Base-by-base conservation (phyloP, 768 basidiomycete species). In the Russula dissimulans region DNA sequence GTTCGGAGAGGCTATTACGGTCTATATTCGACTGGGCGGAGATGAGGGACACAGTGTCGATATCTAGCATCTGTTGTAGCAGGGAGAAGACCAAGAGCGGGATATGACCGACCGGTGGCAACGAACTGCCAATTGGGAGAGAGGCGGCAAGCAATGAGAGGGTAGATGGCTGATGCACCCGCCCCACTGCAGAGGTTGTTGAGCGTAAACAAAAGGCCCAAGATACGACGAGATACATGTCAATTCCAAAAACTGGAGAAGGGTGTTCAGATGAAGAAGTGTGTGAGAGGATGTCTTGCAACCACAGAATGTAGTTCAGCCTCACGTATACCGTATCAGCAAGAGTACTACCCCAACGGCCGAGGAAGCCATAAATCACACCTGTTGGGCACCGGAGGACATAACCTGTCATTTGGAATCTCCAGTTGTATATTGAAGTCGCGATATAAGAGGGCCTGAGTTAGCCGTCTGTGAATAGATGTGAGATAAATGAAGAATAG, bases 141-240 rank as follows among this genome's bases (percentile, higher is more conserved):
- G 39, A 82, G 65, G 2, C 75, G 74, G 64, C 85, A 86, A 0
- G 77, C 81, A 0, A 98, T 76, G 1, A 97, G 75, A 0, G 95
- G 87, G 65, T 97, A 98, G 57, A 98, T 91, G 0, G 84, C 88
- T 0, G 90, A 90, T 7, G 93, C 86, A 0, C 95, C 95, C 8
- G 94, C 95, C 22, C 95, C 95, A 42, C 92, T 91, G 38, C 9
- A 39, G n/a, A 48, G 39, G 38, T 14, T 10, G 17, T 18, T 39
- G 18, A 38, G 38, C 1, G 8, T 39, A 26, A n/a, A 54, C 7
- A 14, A 5, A 54, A 7, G 17, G 43, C 22, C 44, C 39, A 44
- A 7, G 6, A 51, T 26, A 52, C 84, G 18, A 15, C 32, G 12
- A 34, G n/a, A 54, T 69, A 93, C 93, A 95, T 80, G 66, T 95